Conservation (phyloP, 2,329 filamentous ascomycete genomes). For the Stemphylium beticola region DNA sequence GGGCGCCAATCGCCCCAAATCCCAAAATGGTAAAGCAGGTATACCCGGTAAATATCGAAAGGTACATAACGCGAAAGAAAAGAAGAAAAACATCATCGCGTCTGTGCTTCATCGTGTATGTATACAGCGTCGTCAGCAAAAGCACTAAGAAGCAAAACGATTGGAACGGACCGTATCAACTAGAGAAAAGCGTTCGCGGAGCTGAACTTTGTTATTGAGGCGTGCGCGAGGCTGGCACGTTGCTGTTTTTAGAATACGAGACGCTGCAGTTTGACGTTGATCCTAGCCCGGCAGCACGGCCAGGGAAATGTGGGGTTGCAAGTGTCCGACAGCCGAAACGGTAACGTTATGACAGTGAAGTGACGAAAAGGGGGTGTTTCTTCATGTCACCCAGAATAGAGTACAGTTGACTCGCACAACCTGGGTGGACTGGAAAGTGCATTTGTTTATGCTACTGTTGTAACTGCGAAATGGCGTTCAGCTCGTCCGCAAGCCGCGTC, state of each 20-base stretch:
- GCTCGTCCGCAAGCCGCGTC: conserved; percentile 1
- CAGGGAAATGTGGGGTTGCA: neutral
- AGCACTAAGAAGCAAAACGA: neutral
- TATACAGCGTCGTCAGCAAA: neutral
- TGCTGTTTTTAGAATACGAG: conserved; percentile 6
- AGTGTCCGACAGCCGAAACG: neutral
- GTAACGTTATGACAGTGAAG: neutral
- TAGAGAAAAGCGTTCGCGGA: too few relatives aligned
- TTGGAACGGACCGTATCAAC: too few relatives aligned
- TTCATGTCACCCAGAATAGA: neutral
- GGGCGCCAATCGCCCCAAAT: conserved; percentile 16
- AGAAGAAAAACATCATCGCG: conserved; percentile 18
- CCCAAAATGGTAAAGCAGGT: conserved; percentile 22
- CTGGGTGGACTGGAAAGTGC: neutral
- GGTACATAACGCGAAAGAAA: conserved; percentile 21
- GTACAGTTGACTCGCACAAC: neutral
- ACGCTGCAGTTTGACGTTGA: conserved; percentile 2
- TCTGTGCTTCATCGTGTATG: conserved; percentile 6
- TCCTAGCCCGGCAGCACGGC: neutral
- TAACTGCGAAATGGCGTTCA: conserved; percentile 1
- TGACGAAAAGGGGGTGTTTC: neutral
- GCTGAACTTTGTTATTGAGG: neutral
- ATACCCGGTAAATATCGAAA: conserved; percentile 19
- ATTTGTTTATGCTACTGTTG: neutral
- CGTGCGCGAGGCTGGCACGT: neutral